Evolutionary conservation across 345 rosid species (phyloP), one percentile per base, ranked within the genome.

Genomic region (Mallotus nudiflorus): DNA sequence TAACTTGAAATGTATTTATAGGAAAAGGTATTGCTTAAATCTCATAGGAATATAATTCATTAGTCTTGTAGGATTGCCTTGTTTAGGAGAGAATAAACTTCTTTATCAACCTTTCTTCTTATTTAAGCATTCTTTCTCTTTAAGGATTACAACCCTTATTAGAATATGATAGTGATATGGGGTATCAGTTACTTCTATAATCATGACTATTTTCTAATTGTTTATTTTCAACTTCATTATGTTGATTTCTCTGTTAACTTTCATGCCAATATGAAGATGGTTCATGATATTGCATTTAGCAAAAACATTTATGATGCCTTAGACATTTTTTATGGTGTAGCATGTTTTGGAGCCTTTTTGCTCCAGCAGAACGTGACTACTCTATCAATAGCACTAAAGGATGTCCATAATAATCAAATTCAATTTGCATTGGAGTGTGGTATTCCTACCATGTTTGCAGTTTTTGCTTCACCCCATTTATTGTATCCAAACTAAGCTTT

Each of bases 391-490:
- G 86, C 88, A 25, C 85, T 83, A 14, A 89, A 84, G 57, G 87
- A 80, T 75, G 83, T 78, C 25, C 81, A 82, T 53, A 83, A 84
- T 82, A 85, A 82, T 62, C 86, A 82, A 76, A 78, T 87, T 57
- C 90, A 87, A 67, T 83, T 85, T 74, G 95, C 87, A 29, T 73
- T 89, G 58, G 95, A 89, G 80, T 87, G 92, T 8, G 91, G 91
- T 8, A 88, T 85, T 31, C 92, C 92, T 29, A 90, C 92, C 8
- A 85, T 89, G 90, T 77, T 82, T 9, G 82, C 85, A 29, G 82
- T 59, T 11, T 84, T 87, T 73, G 77, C 75, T 35, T 77, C 86
- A 6, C 78, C 64, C 50, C 81, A 88, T 18, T 72, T 89, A 76
- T 69, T 82, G 77, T 89, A 82, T 79, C 90, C 96, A 58, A 87